phyloP scores from a whole-genome alignment of 2,329 filamentous ascomycete genomes.

The Penicillium sp. region DNA sequence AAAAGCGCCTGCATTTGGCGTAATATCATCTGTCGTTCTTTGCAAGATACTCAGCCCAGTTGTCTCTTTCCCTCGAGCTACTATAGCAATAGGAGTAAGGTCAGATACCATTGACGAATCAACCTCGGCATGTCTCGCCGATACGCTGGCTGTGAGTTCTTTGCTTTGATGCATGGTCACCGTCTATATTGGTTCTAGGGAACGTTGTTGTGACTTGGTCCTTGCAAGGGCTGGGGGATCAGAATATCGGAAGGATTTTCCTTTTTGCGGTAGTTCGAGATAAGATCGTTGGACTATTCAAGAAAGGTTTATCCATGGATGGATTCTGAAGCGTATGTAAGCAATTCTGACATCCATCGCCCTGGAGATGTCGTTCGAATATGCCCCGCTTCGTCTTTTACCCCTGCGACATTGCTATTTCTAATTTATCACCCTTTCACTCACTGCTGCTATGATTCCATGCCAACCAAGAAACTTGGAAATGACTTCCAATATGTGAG shows the following conservation, averaged over 20 bases:
- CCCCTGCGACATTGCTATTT: background rate
- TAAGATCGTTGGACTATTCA: background rate
- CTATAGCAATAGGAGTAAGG: background rate
- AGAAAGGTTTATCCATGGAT: background rate
- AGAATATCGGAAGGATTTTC: background rate
- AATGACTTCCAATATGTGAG: background rate
- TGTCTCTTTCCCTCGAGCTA: background rate
- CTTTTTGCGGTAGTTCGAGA: background rate
- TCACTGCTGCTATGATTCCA: background rate
- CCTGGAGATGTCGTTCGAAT: background rate
- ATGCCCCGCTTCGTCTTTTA: background rate
- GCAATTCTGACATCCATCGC: background rate
- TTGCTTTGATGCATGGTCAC: background rate
- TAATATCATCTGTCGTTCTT: background rate
- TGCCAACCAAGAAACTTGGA: background rate
- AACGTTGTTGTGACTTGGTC: background rate
- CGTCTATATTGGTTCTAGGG: background rate
- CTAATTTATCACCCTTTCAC: background rate
- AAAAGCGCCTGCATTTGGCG: constrained; percentile 1
- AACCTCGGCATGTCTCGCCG: background rate
- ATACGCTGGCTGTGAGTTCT: background rate
- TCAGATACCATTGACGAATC: background rate
- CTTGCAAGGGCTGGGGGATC: too few species aligned
- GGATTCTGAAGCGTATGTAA: background rate
- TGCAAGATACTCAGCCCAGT: background rate